A percentile compares a stretch with the other conserved stretches of the same genome.
Evolutionary conservation across 2,329 filamentous ascomycete genomes (phyloP).

Genomic region (Colletotrichum orbiculare): DNA sequence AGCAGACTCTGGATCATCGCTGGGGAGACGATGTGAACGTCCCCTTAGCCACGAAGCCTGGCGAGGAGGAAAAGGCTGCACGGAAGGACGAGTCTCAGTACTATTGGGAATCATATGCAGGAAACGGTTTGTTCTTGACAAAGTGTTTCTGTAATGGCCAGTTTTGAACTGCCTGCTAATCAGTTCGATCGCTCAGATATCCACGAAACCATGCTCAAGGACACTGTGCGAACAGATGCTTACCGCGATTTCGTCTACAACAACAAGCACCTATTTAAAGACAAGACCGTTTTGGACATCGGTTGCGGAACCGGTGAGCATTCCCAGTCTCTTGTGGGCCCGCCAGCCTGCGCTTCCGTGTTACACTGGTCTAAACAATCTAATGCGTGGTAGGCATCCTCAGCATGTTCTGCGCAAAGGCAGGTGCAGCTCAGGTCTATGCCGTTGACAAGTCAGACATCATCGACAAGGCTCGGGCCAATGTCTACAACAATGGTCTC

Average conservation of each 20-base stretch:
- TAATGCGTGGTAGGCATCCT: slow-evolving; percentile 71
- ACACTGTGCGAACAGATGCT: slow-evolving; percentile 85
- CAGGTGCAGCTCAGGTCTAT: slow-evolving; percentile 86
- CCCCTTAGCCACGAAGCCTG: neutral
- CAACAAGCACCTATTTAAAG: slow-evolving; percentile 87
- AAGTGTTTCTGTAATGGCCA: neutral
- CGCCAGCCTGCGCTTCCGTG: neutral
- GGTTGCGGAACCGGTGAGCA: slow-evolving; percentile 78
- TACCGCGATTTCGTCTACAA: slow-evolving; percentile 96
- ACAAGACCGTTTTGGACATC: slow-evolving; percentile 89
- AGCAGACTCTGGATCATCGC: slow-evolving; percentile 74
- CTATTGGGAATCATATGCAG: slow-evolving; percentile 72
- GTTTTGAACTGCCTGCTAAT: slow-evolving; percentile 9
- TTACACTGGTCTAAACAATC: neutral
- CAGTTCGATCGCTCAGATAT: slow-evolving; percentile 69
- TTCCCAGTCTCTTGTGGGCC: neutral
- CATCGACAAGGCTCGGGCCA: slow-evolving; percentile 86
- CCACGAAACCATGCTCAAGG: slow-evolving; percentile 96
- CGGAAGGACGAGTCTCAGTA: slow-evolving; percentile 53
- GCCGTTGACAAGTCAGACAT: slow-evolving; percentile 94
- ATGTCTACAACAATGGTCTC: slow-evolving; percentile 84
- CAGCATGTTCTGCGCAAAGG: slow-evolving; percentile 93
- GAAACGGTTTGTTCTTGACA: slow-evolving; percentile 59
- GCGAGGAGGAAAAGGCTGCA: slow-evolving; percentile 25
- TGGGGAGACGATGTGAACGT: slow-evolving; percentile 63